A percentile compares a stretch with the other conserved stretches of the same genome.
Conservation (phyloP, 208 protist genomes). For the Wallacemonas sp. region DNA sequence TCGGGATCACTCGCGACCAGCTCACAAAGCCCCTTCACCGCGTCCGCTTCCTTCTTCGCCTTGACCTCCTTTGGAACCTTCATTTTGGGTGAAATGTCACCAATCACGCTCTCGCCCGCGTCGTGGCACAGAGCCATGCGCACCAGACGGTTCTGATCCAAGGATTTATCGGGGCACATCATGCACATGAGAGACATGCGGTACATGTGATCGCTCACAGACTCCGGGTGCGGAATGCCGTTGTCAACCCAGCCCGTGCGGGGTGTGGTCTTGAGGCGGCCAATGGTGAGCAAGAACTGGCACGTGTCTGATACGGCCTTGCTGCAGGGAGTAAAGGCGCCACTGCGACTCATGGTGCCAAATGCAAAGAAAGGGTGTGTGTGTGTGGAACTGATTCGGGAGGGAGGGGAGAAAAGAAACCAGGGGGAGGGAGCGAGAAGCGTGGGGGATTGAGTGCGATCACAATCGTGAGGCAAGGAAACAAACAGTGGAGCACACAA, state of each 20-base stretch:
- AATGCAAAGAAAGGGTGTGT: too few species aligned
- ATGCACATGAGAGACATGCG: conserved; percentile 91
- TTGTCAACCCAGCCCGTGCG: conserved; percentile 92
- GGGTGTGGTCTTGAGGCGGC: conserved; percentile 78
- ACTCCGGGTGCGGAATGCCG: conserved; percentile 69
- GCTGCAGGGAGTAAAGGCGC: conserved; percentile 1
- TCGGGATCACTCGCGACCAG: conserved; percentile 28
- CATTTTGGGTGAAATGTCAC: conserved; percentile 88
- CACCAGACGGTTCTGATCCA: conserved; percentile 77
- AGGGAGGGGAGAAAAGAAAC: conserved; percentile 15
- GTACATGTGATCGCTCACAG: conserved; percentile 93
- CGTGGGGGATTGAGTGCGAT: too few species aligned
- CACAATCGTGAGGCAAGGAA: too few species aligned
- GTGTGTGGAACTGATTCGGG: too few species aligned
- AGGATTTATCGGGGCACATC: conserved; percentile 80
- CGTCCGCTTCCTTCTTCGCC: conserved; percentile 55
- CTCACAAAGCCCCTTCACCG: conserved; percentile 50
- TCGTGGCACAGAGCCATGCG: conserved; percentile 92
- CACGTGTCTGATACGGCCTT: conserved; percentile 41
- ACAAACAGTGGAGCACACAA: conserved; percentile 6
- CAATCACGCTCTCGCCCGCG: conserved; percentile 84
- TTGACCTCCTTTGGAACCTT: conserved; percentile 84
- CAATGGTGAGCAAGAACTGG: conserved; percentile 75
- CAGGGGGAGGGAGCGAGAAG: not conserved
- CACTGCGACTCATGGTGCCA: conserved; percentile 19